Conservation (phyloP, 495 filamentous ascomycete genomes). For the Penicillium tannophilum region DNA sequence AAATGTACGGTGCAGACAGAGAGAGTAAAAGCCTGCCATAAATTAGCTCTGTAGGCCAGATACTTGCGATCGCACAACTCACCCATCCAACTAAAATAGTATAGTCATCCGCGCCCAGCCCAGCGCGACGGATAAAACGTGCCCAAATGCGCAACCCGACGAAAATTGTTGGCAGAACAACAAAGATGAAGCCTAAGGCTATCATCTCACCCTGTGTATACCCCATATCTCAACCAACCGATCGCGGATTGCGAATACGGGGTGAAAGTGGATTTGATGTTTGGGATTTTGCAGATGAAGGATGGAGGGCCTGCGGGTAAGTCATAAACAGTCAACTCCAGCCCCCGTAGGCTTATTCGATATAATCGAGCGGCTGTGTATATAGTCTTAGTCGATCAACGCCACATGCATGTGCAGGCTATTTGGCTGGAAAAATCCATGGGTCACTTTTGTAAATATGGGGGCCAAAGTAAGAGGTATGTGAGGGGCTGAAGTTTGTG, state of each 20-base stretch:
- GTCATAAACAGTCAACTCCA: too few species aligned
- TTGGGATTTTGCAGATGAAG: too few species aligned
- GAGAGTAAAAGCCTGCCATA: not conserved
- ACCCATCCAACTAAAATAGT: not conserved
- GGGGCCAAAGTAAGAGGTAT: not conserved
- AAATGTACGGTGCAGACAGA: not conserved
- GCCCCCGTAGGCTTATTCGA: too few species aligned
- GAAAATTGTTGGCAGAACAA: not conserved
- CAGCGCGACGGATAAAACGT: not conserved
- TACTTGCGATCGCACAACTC: not conserved
- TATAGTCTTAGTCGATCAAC: not conserved
- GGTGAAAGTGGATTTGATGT: too few species aligned
- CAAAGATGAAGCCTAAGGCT: not conserved
- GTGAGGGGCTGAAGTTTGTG: not conserved
- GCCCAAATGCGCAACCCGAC: not conserved
- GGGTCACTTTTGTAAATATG: not conserved
- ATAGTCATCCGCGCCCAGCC: not conserved
- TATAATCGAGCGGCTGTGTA: too few species aligned
- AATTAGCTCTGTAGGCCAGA: too few species aligned
- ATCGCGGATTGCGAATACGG: too few species aligned
- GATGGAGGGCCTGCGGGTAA: too few species aligned
- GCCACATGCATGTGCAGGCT: not conserved
- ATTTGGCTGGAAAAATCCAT: too few species aligned
- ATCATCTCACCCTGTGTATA: slow-evolving; percentile 3
- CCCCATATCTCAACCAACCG: not conserved